phyloP scores from a whole-genome alignment of 2,329 filamentous ascomycete genomes.

The Trichoderma aggressivum region DNA sequence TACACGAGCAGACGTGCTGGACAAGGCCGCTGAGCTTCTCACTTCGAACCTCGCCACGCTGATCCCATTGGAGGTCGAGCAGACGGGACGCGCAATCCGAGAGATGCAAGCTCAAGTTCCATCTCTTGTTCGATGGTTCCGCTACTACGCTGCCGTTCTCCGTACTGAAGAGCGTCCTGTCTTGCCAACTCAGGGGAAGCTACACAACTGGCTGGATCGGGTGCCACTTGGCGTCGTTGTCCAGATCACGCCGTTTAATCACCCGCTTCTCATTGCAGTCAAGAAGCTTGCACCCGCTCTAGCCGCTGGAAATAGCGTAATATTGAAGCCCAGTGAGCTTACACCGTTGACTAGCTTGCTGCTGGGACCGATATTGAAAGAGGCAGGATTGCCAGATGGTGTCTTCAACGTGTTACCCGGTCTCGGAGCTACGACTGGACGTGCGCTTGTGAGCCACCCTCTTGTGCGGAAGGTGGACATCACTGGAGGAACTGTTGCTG shows the following conservation, averaged over 20 bases:
- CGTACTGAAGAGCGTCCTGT: slow-evolving; percentile 66
- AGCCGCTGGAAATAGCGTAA: slow-evolving; percentile 56
- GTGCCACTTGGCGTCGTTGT: slow-evolving; percentile 57
- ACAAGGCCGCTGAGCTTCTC: slow-evolving; percentile 55
- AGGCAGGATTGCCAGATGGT: slow-evolving; percentile 68
- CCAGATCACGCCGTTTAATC: slow-evolving; percentile 57
- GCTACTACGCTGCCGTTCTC: slow-evolving; percentile 65
- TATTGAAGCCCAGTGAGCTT: slow-evolving; percentile 62
- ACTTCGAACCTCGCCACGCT: slow-evolving; percentile 50
- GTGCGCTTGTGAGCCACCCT: slow-evolving; percentile 50
- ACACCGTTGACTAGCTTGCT: slow-evolving; percentile 59
- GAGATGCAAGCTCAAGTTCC: slow-evolving; percentile 70
- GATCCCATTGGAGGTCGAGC: slow-evolving; percentile 61
- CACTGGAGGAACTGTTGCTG: slow-evolving; percentile 70
- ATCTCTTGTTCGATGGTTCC: slow-evolving; percentile 65
- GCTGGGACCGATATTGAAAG: slow-evolving; percentile 57
- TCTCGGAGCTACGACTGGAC: slow-evolving; percentile 49
- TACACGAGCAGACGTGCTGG: slow-evolving; percentile 58
- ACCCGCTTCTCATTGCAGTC: slow-evolving; percentile 55
- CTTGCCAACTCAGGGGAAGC: slow-evolving; percentile 59
- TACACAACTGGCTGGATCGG: slow-evolving; percentile 55
- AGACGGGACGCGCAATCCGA: slow-evolving; percentile 65
- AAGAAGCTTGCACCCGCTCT: slow-evolving; percentile 61
- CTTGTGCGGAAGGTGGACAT: slow-evolving; percentile 66
- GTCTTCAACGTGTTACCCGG: slow-evolving; percentile 63